These are phyloP conservation scores for Venturia oleaginea DNA, from an alignment of 2,329 filamentous ascomycete genomes.

Conservation along the genomic window DNA sequence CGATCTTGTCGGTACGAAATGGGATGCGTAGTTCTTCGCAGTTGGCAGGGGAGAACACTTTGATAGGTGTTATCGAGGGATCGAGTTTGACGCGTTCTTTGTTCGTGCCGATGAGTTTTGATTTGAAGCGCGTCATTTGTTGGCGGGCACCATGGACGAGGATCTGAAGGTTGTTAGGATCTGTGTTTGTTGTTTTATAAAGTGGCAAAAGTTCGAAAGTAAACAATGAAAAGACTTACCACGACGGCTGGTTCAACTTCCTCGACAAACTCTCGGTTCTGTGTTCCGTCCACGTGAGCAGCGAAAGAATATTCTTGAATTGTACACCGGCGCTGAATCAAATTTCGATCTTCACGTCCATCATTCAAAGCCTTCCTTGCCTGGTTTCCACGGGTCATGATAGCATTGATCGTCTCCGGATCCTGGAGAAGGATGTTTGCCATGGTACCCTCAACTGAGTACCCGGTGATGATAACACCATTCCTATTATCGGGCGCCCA, in stretches of 20 bases:
- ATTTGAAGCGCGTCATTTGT: constrained; percentile 96
- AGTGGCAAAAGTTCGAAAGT: not conserved
- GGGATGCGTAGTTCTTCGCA: constrained; percentile 92
- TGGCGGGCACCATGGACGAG: constrained; percentile 95
- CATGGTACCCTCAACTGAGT: constrained; percentile 98
- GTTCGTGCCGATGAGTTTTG: constrained; percentile 87
- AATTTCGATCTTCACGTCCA: constrained; percentile 70
- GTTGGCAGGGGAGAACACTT: constrained; percentile 89
- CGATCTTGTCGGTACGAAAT: constrained; percentile 90
- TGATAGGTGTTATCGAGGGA: constrained; percentile 53
- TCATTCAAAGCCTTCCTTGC: constrained; percentile 54
- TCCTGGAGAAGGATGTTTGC: constrained; percentile 92
- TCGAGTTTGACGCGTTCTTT: constrained; percentile 51
- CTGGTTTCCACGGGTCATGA: constrained; percentile 60
- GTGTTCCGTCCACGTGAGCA: constrained; percentile 89
- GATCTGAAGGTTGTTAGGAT: constrained; percentile 48
- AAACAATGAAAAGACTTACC: constrained; percentile 46
- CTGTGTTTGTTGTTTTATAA: constrained; percentile 8
- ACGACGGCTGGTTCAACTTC: constrained; percentile 87
- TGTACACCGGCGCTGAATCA: constrained; percentile 87
- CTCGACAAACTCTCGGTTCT: constrained; percentile 95
- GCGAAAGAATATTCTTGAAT: constrained; percentile 94
- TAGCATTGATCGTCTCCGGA: constrained; percentile 86
- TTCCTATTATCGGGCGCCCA: constrained; percentile 97
- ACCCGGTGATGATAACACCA: constrained; percentile 96